These are phyloP conservation scores for Mycena venus DNA, from an alignment of 768 basidiomycete genomes.

Conservation along the genomic window DNA sequence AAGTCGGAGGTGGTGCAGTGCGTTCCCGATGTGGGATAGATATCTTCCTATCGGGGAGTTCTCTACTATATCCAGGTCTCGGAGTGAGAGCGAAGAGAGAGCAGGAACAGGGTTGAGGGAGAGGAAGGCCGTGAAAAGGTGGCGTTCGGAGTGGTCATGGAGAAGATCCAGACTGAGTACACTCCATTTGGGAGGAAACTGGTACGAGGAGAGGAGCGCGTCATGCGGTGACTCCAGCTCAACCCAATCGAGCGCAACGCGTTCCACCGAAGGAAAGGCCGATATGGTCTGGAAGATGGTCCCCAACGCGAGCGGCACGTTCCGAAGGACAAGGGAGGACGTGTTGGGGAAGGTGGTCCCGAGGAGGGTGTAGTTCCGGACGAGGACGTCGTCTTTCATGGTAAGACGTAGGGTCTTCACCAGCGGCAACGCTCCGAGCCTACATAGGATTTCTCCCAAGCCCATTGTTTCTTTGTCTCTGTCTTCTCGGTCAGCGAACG, in stretches of 20 bases:
- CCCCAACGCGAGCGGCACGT: neutral
- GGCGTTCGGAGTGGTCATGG: neutral
- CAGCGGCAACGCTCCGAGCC: neutral
- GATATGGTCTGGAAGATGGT: neutral
- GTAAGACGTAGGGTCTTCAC: neutral
- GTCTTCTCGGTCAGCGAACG: neutral
- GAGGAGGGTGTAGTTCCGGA: neutral
- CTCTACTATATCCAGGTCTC: neutral
- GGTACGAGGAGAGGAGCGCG: neutral
- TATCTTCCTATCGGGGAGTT: neutral
- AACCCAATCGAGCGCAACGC: neutral
- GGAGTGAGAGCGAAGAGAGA: conserved; percentile 1
- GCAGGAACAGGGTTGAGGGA: neutral
- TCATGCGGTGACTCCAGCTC: neutral
- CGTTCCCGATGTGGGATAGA: neutral
- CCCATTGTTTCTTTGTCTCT: too few species aligned
- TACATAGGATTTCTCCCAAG: neutral
- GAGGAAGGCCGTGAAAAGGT: neutral
- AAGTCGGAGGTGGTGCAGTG: neutral
- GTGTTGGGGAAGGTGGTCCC: neutral
- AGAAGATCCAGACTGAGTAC: neutral
- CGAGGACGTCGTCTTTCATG: neutral
- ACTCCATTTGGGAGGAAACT: neutral
- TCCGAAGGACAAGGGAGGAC: neutral
- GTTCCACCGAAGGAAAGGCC: neutral